Evolutionary conservation across 441 rosid species (phyloP).

Genomic region (Heliophila coronopifolia): DNA sequence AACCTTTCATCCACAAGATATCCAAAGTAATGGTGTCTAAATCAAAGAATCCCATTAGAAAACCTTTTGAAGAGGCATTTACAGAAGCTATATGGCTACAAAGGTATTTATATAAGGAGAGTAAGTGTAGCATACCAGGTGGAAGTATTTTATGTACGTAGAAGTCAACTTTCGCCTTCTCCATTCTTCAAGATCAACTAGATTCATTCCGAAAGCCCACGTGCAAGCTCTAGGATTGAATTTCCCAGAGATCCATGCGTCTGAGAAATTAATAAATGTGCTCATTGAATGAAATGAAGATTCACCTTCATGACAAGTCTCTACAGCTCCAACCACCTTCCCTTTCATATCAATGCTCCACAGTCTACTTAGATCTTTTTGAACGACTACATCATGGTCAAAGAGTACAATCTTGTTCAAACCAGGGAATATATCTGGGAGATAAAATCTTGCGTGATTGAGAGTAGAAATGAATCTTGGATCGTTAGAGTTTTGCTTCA

Average conservation of each 20-base stretch:
- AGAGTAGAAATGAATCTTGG: slow-evolving; percentile 61
- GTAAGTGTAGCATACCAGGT: slow-evolving; percentile 44
- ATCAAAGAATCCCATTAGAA: too few relatives aligned
- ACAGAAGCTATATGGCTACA: background rate
- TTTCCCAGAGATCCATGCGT: slow-evolving; percentile 50
- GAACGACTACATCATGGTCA: slow-evolving; percentile 87
- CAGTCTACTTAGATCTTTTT: slow-evolving; percentile 54
- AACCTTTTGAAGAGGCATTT: background rate
- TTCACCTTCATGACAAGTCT: slow-evolving; percentile 63
- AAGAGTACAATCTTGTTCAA: slow-evolving; percentile 65
- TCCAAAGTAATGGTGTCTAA: slow-evolving; percentile 1
- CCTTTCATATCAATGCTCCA: slow-evolving; percentile 74
- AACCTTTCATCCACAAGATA: background rate
- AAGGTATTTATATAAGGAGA: background rate
- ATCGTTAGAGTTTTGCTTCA: slow-evolving; percentile 53
- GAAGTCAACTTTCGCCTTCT: slow-evolving; percentile 64
- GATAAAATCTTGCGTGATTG: slow-evolving; percentile 84
- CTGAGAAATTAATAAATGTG: slow-evolving; percentile 62
- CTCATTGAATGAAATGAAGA: slow-evolving; percentile 56
- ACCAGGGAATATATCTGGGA: slow-evolving; percentile 66
- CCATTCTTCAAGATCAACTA: slow-evolving; percentile 74
- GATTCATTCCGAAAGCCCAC: slow-evolving; percentile 94
- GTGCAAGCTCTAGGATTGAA: slow-evolving; percentile 61
- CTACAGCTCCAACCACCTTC: slow-evolving; percentile 79
- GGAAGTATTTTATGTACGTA: slow-evolving; percentile 51